Base-by-base conservation (phyloP, 192 early-diverging fungal genomes). In the Coemansia sp. region DNA sequence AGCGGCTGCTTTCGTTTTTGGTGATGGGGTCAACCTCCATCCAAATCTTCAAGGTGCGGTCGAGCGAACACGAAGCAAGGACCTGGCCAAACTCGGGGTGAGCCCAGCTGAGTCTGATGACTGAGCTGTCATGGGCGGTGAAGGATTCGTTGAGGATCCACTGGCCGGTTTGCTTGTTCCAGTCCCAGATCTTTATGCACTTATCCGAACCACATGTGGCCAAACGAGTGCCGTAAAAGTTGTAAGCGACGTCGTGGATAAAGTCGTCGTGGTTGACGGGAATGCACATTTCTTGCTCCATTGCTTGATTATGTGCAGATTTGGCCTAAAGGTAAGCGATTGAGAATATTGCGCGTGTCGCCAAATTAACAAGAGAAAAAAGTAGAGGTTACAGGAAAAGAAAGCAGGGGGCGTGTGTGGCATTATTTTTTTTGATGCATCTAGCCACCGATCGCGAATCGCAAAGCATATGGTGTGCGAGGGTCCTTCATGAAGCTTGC, bases 51-150 rank as follows among this genome's bases (percentile, higher is more conserved):
- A 96, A 90, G 10, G 88, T 91, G 44, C 94, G 86, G 75, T 98
- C 97, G 70, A 96, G 93, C 45, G 94, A 95, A 64, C 94, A 95
- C 13, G 90, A 89, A 2, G 95, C 95, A 45, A 98, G 78, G 8
- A 97, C 83, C 68, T 93, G 91, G 3, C 95, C 95, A 81, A 91
- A 97, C 73, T 97, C 97, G n/a, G 97, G 95, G 84, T 95, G 93
- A n/a, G 93, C 92, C 93, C 94, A 98, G 52, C 87, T 84, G n/a
- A 93, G 88, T 70, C 89, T 91, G 13, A 95, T 71, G 20, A 97
- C 86, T 2, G 91, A 92, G 61, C 90, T 86, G 63, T 96, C 95
- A 78, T 97, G 97, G 3, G 71, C 80, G 1, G 37, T 18, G 84
- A 94, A 86, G 12, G 89, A 80, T 68, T 92, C 93, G 70, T 87